Evolutionary conservation across 306 rosid genomes (phyloP).

Genomic region (Begonia peltatifolia): DNA sequence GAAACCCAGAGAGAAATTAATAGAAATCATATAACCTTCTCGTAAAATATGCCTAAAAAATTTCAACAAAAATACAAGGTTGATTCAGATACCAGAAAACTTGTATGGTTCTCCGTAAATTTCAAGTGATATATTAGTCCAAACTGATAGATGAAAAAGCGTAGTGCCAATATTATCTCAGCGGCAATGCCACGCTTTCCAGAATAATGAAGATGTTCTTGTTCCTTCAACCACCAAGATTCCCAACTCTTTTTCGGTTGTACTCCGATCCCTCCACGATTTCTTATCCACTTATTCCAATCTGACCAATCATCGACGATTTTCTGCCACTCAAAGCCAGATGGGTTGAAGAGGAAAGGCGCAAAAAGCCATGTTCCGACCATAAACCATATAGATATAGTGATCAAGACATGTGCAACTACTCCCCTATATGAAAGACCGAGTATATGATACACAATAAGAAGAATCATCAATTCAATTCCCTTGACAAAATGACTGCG

Average conservation of each 20-base stretch:
- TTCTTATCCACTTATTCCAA: constrained; percentile 93
- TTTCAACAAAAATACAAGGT: not conserved
- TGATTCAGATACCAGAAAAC: constrained; percentile 42
- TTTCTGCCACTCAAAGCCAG: constrained; percentile 99
- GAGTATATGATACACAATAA: constrained; percentile 71
- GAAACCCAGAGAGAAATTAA: constrained; percentile 12
- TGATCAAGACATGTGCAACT: constrained; percentile 55
- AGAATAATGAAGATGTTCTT: constrained; percentile 56
- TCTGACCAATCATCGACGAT: constrained; percentile 91
- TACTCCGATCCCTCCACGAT: constrained; percentile 85
- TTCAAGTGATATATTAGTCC: constrained; percentile 87
- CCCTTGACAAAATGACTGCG: constrained; percentile 97
- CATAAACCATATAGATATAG: constrained; percentile 88
- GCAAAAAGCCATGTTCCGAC: constrained; percentile 96
- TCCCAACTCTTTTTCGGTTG: constrained; percentile 81
- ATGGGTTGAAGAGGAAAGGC: constrained; percentile 93
- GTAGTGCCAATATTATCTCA: constrained; percentile 79
- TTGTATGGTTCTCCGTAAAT: constrained; percentile 31
- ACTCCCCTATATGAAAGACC: constrained; percentile 54
- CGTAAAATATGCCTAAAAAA: not conserved
- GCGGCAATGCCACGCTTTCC: constrained; percentile 51
- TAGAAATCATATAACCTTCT: not conserved
- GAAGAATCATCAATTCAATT: constrained; percentile 84
- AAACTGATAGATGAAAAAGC: constrained; percentile 75
- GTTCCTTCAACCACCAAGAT: constrained; percentile 96